Percentiles rank a stretch among this genome's conserved stretches.
These are phyloP conservation scores for Henckelia pumila DNA, from an alignment of 257 asterid species.

Conservation along the genomic window DNA sequence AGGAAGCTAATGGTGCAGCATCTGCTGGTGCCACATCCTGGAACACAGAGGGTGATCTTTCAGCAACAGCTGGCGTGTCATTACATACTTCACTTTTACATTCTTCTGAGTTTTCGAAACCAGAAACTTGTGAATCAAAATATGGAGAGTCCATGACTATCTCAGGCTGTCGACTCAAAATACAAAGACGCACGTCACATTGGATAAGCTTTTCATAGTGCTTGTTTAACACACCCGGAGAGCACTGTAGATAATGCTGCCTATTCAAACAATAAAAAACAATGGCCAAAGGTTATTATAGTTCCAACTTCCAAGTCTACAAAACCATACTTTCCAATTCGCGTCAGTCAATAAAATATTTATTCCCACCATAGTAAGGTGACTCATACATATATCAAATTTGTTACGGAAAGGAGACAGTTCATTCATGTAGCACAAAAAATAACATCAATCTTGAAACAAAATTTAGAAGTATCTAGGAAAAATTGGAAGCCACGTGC, in stretches of 20 bases:
- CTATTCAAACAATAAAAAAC: constrained; percentile 40
- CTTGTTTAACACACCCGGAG: constrained; percentile 65
- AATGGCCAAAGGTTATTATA: constrained; percentile 15
- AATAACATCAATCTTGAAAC: neutral
- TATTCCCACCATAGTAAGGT: neutral
- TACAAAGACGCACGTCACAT: constrained; percentile 57
- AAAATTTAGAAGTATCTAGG: neutral
- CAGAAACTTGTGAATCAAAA: constrained; percentile 50
- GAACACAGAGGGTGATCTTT: constrained; percentile 43
- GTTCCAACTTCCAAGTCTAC: neutral
- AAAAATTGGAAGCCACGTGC: constrained; percentile 1
- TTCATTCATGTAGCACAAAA: neutral
- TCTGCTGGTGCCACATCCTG: constrained; percentile 47
- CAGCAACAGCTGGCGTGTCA: constrained; percentile 31
- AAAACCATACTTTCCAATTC: constrained; percentile 10
- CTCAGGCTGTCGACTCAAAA: constrained; percentile 64
- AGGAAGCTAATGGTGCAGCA: constrained; percentile 40
- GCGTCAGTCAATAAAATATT: neutral
- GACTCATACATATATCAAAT: neutral
- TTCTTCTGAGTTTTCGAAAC: constrained; percentile 46
- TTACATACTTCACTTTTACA: constrained; percentile 28
- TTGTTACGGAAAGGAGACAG: neutral
- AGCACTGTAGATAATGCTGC: constrained; percentile 65
- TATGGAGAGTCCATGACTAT: constrained; percentile 46
- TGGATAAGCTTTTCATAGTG: constrained; percentile 80